Evolutionary conservation across 768 basidiomycete species (phyloP).

Genomic region (Podaxis sp.): DNA sequence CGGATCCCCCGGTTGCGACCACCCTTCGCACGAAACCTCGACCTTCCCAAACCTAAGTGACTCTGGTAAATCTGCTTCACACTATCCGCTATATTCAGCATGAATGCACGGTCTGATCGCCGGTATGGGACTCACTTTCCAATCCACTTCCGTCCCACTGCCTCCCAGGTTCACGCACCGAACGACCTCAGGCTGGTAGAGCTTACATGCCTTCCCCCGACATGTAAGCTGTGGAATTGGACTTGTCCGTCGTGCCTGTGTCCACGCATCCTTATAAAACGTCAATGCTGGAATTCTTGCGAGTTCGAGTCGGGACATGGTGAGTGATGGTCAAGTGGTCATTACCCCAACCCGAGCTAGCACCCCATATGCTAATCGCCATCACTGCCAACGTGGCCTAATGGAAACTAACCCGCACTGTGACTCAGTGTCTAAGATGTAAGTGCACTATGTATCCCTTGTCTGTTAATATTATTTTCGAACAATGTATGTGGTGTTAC

Average conservation of each 20-base stretch:
- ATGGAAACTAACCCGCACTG: conserved; percentile 2
- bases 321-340: neutral
- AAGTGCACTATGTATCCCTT: too few species aligned
- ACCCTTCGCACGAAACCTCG: conserved; percentile 90
- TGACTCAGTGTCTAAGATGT: neutral
- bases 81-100: conserved; percentile 40
- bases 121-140: conserved; percentile 62
- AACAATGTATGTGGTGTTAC: conserved; percentile 15
- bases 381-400: conserved; percentile 12
- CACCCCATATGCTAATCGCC: neutral
- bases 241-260: conserved; percentile 60
- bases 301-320: conserved; percentile 72
- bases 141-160: conserved; percentile 78
- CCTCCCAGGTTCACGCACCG: conserved; percentile 81
- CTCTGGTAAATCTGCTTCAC: conserved; percentile 87
- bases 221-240: conserved; percentile 82
- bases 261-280: conserved; percentile 71
- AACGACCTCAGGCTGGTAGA: conserved; percentile 82
- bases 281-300: conserved; percentile 73
- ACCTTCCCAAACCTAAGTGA: conserved; percentile 81
- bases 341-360: neutral
- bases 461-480: neutral
- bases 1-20: conserved; percentile 77
- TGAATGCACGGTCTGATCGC: neutral
- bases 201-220: conserved; percentile 71